Conservation (phyloP, 1,284 basidiomycete species). For the Irpex sp. region DNA sequence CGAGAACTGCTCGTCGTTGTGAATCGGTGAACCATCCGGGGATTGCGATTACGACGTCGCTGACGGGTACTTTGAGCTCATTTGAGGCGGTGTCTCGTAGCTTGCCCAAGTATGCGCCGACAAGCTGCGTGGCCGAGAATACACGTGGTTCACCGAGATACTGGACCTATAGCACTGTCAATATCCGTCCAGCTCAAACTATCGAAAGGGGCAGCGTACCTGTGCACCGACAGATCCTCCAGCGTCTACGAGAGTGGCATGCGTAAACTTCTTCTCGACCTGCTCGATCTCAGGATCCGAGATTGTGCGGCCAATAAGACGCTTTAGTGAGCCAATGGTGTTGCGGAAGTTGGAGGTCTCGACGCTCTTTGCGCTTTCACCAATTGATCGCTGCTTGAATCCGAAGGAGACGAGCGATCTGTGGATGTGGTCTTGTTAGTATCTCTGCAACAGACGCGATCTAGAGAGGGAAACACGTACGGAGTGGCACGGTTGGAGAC, state of each 20-base stretch:
- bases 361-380: constrained; percentile 92
- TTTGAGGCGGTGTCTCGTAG: constrained; percentile 79
- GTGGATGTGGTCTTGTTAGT: not conserved
- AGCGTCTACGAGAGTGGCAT: constrained; percentile 81
- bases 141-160: constrained; percentile 78
- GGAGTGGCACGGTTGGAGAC: constrained; percentile 93
- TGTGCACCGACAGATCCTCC: constrained; percentile 79
- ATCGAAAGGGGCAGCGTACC: constrained; percentile 43
- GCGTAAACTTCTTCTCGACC: constrained; percentile 86
- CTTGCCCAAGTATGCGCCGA: constrained; percentile 84
- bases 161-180: constrained; percentile 57
- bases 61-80: constrained; percentile 83
- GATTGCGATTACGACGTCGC: constrained; percentile 90
- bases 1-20: constrained; percentile 84
- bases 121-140: constrained; percentile 86
- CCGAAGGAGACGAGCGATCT: constrained; percentile 94
- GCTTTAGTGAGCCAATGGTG: constrained; percentile 88
- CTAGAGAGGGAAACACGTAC: constrained; percentile 43
- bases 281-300: constrained; percentile 77
- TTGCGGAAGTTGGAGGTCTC: constrained; percentile 98
- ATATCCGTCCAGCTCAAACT: constrained; percentile 11
- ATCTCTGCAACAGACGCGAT: constrained; percentile 6
- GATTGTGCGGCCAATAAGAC: constrained; percentile 78
- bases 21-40: constrained; percentile 94
- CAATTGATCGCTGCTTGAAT: constrained; percentile 82